Percentiles rank a stretch among this genome's conserved stretches.
These are phyloP conservation scores for Colletotrichum chlorophyti DNA, from an alignment of 2,329 filamentous ascomycete genomes.

Conservation along the genomic window DNA sequence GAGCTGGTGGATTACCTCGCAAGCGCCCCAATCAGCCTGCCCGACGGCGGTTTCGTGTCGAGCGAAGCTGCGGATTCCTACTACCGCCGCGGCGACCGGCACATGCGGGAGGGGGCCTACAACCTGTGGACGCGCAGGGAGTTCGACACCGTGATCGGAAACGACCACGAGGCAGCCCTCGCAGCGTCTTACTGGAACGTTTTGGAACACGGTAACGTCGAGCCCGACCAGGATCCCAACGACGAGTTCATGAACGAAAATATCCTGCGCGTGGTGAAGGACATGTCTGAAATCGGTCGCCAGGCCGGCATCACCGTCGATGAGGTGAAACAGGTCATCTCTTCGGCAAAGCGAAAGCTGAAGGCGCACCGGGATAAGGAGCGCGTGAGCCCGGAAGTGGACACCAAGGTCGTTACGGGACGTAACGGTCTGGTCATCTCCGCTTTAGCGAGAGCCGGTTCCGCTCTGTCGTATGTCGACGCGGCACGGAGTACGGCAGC, in stretches of 20 bases:
- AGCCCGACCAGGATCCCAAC: constrained; percentile 81
- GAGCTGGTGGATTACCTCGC: constrained; percentile 90
- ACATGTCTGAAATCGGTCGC: constrained; percentile 71
- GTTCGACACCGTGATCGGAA: constrained; percentile 77
- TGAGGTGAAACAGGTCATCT: constrained; percentile 72
- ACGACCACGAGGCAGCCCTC: constrained; percentile 57
- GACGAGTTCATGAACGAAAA: constrained; percentile 97
- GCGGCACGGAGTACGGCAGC: constrained; percentile 65
- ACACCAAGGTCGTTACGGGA: constrained; percentile 86
- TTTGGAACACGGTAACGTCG: constrained; percentile 83
- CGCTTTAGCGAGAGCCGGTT: constrained; percentile 78
- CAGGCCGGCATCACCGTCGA: constrained; percentile 76
- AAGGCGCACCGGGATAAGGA: constrained; percentile 75
- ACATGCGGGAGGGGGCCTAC: constrained; percentile 90
- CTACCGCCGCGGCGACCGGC: constrained; percentile 74
- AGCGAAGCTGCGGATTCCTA: constrained; percentile 91
- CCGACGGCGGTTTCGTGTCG: constrained; percentile 80
- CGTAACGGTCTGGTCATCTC: constrained; percentile 92
- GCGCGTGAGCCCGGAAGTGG: constrained; percentile 77
- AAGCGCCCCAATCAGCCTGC: constrained; percentile 69
- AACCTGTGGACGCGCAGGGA: constrained; percentile 94
- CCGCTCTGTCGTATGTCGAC: constrained; percentile 68
- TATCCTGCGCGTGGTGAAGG: constrained; percentile 76
- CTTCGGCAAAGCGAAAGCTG: constrained; percentile 71
- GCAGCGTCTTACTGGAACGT: constrained; percentile 88